Evolutionary conservation across 23 red algal genomes (phyloP), one percentile per base, ranked within the genome.

Genomic region (Rhodosorus marinus): DNA sequence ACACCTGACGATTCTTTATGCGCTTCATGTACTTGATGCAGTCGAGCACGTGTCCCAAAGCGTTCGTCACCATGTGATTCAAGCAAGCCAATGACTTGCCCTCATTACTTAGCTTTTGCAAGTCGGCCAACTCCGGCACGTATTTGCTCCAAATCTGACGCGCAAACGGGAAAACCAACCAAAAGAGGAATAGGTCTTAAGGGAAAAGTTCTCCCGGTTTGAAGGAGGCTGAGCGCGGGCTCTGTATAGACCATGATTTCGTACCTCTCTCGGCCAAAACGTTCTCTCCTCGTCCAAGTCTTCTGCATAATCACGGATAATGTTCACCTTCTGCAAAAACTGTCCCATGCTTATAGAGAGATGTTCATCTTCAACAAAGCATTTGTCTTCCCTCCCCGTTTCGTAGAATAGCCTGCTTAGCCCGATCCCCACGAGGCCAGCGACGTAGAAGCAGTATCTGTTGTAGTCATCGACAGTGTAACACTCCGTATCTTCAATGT

Each of bases 261-360:
- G n/a, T n/a, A n/a, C n/a, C n/a, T 95, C 88, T 29, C 49, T 52
- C 5, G 88, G 88, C 88, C 88, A 95, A 52, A 95, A 95, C 20
- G 88, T 95, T 27, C 88, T 73, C 7, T 66, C 88, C 35, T 95
- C 88, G 15, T 47, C 33, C 14, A 72, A 49, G 74, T 95, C 88
- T 47, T 95, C 88, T 24, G 81, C 58, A 33, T 79, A 95, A 42
- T 95, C 88, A 5, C 88, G 77, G 23, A 95, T 80, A 54, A 95
- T 95, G 45, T 95, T 95, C 24, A 80, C 85, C 55, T 95, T 95
- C 59, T 95, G 88, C 46, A 95, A 56, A 58, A 95, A 95, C 26
- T 84, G 55, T 35, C 88, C 88, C 88, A 95, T 95, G 2, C 78
- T 84, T 47, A 81, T 95, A 55, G 70, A 59, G 32, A 95, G 60